Evolutionary conservation across 257 asterid genomes (phyloP).

Genomic region (Ocimum tenuiflorum): DNA sequence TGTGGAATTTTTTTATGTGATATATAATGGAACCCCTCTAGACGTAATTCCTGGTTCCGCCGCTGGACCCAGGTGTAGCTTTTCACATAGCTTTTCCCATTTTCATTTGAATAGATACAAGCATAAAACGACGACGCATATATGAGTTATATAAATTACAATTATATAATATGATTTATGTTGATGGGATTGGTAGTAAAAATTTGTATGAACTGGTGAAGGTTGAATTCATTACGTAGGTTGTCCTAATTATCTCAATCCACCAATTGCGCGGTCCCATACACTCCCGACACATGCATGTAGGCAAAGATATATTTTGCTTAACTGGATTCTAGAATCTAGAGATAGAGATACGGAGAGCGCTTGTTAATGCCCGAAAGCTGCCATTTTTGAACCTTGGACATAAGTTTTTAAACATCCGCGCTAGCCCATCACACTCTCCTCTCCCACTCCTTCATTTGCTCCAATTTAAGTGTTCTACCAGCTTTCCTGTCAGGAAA

Average conservation of each 20-base stretch:
- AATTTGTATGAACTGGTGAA: background rate
- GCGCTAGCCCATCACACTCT: background rate
- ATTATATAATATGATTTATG: background rate
- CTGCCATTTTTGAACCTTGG: background rate
- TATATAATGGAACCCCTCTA: too few species aligned
- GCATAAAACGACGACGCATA: background rate
- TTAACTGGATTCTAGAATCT: slow-evolving; percentile 13
- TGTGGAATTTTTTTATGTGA: too few species aligned
- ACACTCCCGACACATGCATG: background rate
- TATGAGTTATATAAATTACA: background rate
- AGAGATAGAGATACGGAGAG: slow-evolving; percentile 1
- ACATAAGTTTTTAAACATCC: background rate
- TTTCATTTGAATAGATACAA: background rate
- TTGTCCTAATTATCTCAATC: background rate
- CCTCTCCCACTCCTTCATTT: background rate
- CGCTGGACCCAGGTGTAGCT: background rate
- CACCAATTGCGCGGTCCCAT: background rate
- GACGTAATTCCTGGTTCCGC: too few species aligned
- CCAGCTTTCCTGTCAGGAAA: slow-evolving; percentile 1
- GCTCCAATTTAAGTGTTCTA: background rate
- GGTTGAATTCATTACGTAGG: background rate
- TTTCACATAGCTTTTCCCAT: too few species aligned
- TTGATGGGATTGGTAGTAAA: background rate
- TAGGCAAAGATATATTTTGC: background rate
- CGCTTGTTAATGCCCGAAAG: background rate